Evolutionary conservation across 139 green algal genomes (phyloP).

Genomic region (Pycnococcus provasolii): DNA sequence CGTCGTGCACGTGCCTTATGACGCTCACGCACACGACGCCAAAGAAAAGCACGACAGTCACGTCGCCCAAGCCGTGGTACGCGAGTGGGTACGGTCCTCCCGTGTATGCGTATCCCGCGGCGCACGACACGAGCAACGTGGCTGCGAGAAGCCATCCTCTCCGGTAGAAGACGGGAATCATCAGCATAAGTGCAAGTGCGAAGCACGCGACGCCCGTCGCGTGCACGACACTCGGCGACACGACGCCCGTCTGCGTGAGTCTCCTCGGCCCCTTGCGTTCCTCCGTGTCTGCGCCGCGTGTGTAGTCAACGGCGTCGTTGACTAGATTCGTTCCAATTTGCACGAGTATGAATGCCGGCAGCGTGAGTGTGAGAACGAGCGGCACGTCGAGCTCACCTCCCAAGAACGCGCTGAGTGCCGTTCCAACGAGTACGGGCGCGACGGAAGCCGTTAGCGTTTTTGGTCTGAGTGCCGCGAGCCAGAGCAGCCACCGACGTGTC

Average conservation of each 20-base stretch:
- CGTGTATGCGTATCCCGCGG: slow-evolving; percentile 30
- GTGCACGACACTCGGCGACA: slow-evolving; percentile 6
- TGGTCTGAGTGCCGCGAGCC: neutral
- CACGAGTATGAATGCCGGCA: neutral
- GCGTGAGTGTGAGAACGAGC: neutral
- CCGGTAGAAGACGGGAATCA: slow-evolving; percentile 12
- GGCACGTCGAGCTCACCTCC: neutral
- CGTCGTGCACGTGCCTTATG: slow-evolving; percentile 11
- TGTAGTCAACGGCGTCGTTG: slow-evolving; percentile 30
- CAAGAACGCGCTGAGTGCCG: neutral
- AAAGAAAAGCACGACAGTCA: slow-evolving; percentile 31
- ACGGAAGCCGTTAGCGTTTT: slow-evolving; percentile 15
- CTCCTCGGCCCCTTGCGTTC: slow-evolving; percentile 10
- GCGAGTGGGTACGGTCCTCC: slow-evolving; percentile 25
- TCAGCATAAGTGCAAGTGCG: slow-evolving; percentile 1
- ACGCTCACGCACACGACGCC: slow-evolving; percentile 13
- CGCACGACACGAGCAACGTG: slow-evolving; percentile 15
- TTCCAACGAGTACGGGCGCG: slow-evolving; percentile 6
- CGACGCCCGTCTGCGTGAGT: slow-evolving; percentile 5
- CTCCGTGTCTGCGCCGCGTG: slow-evolving; percentile 18
- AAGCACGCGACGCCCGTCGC: slow-evolving; percentile 21
- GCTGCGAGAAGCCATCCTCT: slow-evolving; percentile 7
- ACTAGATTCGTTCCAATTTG: slow-evolving; percentile 31
- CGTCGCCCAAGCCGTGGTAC: slow-evolving; percentile 29
- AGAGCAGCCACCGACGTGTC: neutral